Evolutionary conservation across 2,329 filamentous ascomycete genomes (phyloP), one percentile per base, ranked within the genome.

Genomic region (Pestalotiopsis sp.): DNA sequence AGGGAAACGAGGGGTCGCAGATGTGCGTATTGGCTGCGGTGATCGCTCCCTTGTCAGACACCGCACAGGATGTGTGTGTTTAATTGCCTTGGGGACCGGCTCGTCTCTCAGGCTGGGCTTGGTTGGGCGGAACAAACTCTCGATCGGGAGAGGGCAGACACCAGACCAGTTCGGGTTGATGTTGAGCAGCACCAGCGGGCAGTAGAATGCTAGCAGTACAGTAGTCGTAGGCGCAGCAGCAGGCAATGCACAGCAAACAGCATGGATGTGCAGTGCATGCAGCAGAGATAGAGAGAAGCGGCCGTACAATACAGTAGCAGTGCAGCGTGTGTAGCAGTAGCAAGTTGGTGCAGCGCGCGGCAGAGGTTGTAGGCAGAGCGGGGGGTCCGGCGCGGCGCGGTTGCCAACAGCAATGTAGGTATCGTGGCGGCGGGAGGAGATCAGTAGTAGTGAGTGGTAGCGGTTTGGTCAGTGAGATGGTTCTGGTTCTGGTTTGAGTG

Each of bases 31-130:
- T 52, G 17, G 45, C 45, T 55, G 41, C 11, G 31, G 20, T 27
- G 64, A 31, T 41, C 31, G 64, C n/a, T 65, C 45, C 57, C 65
- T 67, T 67, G 65, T 63, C 65, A 67, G 58, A 67, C 59, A 58
- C 38, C 39, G 11, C 5, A 59, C 23, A 59, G 13, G 14, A 13
- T 17, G n/a, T n/a, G 27, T 17, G 27, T 27, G 38, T 36, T 13
- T 38, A 20, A n/a, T 52, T 52, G 45, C 14, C 45, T 52, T 52
- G 14, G 45, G 45, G 45, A 52, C 45, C 45, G 45, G 45, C 45
- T 52, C 45, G 45, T 49, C 41, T 14, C n/a, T 49, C 41, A 31
- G 25, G 27, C 27, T 27, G 27, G 31, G n/a, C 25, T 62, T 27
- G 59, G 59, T 17, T 38, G 27, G 31, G 59, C n/a, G 59, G 31